Conservation (phyloP, 2,329 filamentous ascomycete species). For the Ascochyta lentis region DNA sequence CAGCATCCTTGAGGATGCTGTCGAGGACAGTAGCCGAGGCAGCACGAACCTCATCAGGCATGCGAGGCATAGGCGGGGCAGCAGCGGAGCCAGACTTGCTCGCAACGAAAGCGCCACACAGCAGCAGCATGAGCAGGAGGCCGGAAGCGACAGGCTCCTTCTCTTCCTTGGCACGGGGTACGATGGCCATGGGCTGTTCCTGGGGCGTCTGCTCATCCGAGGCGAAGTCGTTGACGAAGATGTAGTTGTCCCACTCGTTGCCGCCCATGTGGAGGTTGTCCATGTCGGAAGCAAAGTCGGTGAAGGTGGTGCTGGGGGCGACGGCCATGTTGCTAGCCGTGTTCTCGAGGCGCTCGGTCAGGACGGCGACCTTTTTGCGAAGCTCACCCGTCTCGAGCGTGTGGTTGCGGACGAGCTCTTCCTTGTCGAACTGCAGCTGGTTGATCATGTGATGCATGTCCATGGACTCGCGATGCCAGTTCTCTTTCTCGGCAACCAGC, state of each 20-base stretch:
- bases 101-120: slow-evolving; percentile 94
- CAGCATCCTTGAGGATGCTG: slow-evolving; percentile 82
- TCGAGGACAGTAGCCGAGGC: slow-evolving; percentile 79
- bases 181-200: slow-evolving; percentile 50
- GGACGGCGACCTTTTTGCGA: slow-evolving; percentile 87
- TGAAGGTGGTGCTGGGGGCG: slow-evolving; percentile 67
- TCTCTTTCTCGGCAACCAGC: slow-evolving; percentile 62
- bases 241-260: slow-evolving; percentile 79
- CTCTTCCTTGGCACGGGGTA: slow-evolving; percentile 53
- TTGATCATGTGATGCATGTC: slow-evolving; percentile 78
- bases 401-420: slow-evolving; percentile 86
- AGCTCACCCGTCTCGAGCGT: slow-evolving; percentile 90
- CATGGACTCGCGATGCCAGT: slow-evolving; percentile 75
- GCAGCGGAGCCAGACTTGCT: slow-evolving; percentile 79
- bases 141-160: slow-evolving; percentile 75
- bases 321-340: slow-evolving; percentile 54
- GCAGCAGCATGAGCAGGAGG: slow-evolving; percentile 91
- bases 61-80: slow-evolving; percentile 73
- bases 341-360: slow-evolving; percentile 74
- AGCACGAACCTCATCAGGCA: slow-evolving; percentile 80
- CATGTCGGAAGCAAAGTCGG: slow-evolving; percentile 79
- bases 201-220: slow-evolving; percentile 58
- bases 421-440: slow-evolving; percentile 81
- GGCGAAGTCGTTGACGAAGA: slow-evolving; percentile 75
- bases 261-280: slow-evolving; percentile 81